Base-by-base conservation (phyloP, 495 filamentous ascomycete genomes). In the Durotheca rogersii region DNA sequence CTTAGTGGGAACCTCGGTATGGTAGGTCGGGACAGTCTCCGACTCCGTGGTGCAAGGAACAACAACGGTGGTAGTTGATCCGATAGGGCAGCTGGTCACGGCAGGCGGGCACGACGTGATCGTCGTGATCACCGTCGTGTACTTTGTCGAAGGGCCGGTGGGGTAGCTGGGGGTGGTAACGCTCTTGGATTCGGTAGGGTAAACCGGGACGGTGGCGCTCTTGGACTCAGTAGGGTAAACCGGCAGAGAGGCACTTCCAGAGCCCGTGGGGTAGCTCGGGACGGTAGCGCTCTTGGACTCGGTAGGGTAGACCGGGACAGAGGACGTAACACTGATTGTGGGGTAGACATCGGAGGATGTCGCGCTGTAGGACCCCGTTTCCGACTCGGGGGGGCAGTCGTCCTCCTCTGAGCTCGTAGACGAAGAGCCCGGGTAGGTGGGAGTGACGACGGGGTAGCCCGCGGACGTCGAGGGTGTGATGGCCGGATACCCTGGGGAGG, bases 51-150 rank as follows among this genome's bases (percentile, higher is more conserved):
- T 35, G 46, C 53, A 50, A 15, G 42, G 52, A 14, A 47, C 43
- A 32, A 48, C 42, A 4, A 51, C 30, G 2, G 58, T 53, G 11
- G 53, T 64, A 15, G 59, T 43, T 7, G 37, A 51, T 25, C 58
- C 61, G 14, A 72, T 70, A 14, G 79, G 79, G 67, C 78, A 82
- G 60, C 76, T 65, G 32, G 73, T 78, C 7, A 80, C 75, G 2
- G 61, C 72, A 4, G 76, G 51, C 6, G 71, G 67, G 52, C 76
- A 81, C 56, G 71, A 68, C 2, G 70, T 76, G 58, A 79, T 71
- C 3, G 77, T 79, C 32, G 72, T 58, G 43, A 48, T 20, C 11
- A 52, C 1, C n/a, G 55, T 52, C 14, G 55, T 48, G 40, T 52
- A 52, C 39, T 25, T 44, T 12, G 54, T 57, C 18, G 35, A 17